Conservation (phyloP, 192 early-diverging fungal species). For the Coemansia sp. region DNA sequence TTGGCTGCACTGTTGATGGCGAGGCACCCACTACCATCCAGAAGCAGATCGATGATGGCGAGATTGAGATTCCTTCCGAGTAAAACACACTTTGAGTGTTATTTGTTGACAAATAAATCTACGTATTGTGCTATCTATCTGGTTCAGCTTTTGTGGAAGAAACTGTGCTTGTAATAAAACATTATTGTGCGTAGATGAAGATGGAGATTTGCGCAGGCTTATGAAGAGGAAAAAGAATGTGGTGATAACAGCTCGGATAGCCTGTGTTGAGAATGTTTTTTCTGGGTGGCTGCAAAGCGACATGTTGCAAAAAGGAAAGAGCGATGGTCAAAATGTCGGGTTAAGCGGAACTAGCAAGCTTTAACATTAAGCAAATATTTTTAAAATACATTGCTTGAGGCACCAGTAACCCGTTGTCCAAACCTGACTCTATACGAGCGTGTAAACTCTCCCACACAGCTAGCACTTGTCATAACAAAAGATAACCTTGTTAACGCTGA, state of each 20-base stretch:
- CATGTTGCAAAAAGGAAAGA: not conserved
- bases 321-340: not conserved
- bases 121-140: not conserved
- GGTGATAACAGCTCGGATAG: too few relatives aligned
- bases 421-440: too few relatives aligned
- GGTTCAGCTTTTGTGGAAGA: not conserved
- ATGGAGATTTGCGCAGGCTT: too few relatives aligned
- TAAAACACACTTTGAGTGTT: constrained; percentile 25
- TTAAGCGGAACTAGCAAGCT: not conserved
- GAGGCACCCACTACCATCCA: constrained; percentile 86
- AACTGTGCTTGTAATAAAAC: not conserved
- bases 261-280: too few relatives aligned
- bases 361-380: not conserved
- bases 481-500: too few relatives aligned
- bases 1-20: constrained; percentile 99
- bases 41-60: constrained; percentile 83
- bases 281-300: not conserved
- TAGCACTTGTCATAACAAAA: too few relatives aligned
- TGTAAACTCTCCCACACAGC: too few relatives aligned
- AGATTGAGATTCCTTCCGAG: constrained; percentile 67
- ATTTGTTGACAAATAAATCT: constrained; percentile 7
- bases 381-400: not conserved
- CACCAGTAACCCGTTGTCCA: too few relatives aligned
- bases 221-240: too few relatives aligned
- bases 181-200: not conserved